Conservation (phyloP, 1,284 basidiomycete genomes). For the Rhodotorula sp. region DNA sequence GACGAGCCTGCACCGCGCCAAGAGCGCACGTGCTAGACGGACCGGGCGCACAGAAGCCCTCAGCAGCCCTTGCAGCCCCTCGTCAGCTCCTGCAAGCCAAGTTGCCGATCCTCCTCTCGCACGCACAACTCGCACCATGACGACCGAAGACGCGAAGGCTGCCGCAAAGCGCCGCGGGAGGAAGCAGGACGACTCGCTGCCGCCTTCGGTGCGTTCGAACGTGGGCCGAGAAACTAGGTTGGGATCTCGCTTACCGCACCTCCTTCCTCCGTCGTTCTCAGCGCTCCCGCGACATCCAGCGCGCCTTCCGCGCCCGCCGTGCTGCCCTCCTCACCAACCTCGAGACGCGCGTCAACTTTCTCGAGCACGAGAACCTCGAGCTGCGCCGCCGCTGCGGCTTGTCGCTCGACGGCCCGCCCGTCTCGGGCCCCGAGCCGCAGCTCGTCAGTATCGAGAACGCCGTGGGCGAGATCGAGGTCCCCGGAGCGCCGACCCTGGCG, state of each 20-base stretch:
- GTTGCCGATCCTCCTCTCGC: not conserved
- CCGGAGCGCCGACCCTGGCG: not conserved
- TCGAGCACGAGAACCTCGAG: slow-evolving; percentile 79
- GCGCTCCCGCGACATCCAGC: slow-evolving; percentile 58
- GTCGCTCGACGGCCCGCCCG: not conserved
- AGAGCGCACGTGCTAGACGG: too few relatives aligned
- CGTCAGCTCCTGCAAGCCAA: not conserved
- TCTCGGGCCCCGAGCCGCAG: slow-evolving; percentile 8
- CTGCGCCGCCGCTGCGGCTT: slow-evolving; percentile 56
- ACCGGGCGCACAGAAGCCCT: too few relatives aligned
- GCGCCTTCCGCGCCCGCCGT: slow-evolving; percentile 85
- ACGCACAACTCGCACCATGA: not conserved
- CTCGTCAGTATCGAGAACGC: slow-evolving; percentile 1
- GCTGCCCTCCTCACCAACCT: slow-evolving; percentile 83
- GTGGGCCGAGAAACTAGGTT: too few relatives aligned
- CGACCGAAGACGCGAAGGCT: not conserved
- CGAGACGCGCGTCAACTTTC: slow-evolving; percentile 75
- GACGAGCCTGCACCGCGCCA: too few relatives aligned
- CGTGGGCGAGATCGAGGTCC: not conserved
- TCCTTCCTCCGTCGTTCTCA: not conserved
- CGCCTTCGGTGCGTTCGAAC: slow-evolving; percentile 13
- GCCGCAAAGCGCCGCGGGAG: slow-evolving; percentile 13
- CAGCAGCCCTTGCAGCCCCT: too few relatives aligned
- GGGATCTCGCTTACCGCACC: not conserved
- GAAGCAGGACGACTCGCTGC: slow-evolving; percentile 30